Evolutionary conservation across 345 rosid species (phyloP), one percentile per base, ranked within the genome.

Genomic region (Dipteronia dyeriana): DNA sequence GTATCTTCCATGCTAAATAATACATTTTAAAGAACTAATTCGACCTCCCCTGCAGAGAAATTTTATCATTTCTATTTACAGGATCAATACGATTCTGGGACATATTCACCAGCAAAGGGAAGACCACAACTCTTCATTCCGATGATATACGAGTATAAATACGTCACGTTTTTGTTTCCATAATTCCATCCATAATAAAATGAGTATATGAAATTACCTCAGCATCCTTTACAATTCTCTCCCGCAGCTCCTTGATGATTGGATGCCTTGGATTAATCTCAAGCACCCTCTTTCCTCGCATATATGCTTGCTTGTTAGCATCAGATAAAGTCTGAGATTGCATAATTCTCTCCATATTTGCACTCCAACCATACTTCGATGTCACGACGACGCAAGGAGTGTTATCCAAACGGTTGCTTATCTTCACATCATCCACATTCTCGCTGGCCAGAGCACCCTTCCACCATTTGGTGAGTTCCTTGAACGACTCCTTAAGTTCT

Each of bases 331-430:
- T 96, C 87, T 96, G 98, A 17, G 99, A 88, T 75, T 92, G 95
- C 99, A 96, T 96, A 71, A 96, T 96, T 85, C 95, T 90, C 84
- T 96, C 99, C 99, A 96, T 92, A 74, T 96, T 96, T 59, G 98
- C 91, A 75, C 98, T 96, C 98, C 98, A 96, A 63, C 99, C 99
- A 64, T 81, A 94, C 82, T 96, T 96, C 0, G 98, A 92, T 2
- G 99, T 96, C 66, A 94, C 97, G 26, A 94, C 99, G 47, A 96
- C 93, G 75, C 99, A 96, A 39, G 98, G 98, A 12, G 98, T 91
- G 89, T 92, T 82, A 67, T 88, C 99, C 89, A 96, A 86, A 38
- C 97, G 90, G 84, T 87, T 92, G 85, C 97, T 94, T 61, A 96
- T 87, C 86, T 89, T 96, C 79, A 96, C 98, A 74, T 89, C 92